These are phyloP conservation scores for Neofusicoccum laricinum DNA, from an alignment of 2,329 filamentous ascomycete species.

Conservation along the genomic window DNA sequence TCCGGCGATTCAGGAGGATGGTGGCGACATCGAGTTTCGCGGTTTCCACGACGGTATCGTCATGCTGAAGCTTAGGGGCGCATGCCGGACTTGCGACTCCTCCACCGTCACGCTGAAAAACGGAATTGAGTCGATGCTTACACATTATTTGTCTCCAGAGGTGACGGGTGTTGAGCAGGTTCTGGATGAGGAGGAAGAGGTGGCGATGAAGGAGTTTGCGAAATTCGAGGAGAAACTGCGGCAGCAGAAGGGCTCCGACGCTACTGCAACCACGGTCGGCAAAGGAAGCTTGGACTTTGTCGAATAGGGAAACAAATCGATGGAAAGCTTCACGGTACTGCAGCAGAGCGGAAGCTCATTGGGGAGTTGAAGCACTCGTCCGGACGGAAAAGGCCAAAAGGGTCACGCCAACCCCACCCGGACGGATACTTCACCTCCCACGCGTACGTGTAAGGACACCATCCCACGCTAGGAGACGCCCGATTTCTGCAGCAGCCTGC, in stretches of 20 bases:
- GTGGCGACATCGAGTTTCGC: conserved; percentile 91
- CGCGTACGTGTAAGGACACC: background rate
- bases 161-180: conserved; percentile 91
- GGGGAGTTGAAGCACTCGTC: background rate
- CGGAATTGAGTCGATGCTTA: conserved; percentile 97
- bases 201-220: conserved; percentile 82
- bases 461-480: too few relatives aligned
- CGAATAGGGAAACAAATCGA: conserved; percentile 23
- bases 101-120: conserved; percentile 97
- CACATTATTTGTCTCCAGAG: conserved; percentile 66
- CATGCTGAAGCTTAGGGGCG: conserved; percentile 78
- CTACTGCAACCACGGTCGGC: conserved; percentile 48
- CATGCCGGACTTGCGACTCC: conserved; percentile 93
- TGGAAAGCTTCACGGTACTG: too few relatives aligned
- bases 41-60: conserved; percentile 82
- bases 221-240: conserved; percentile 87
- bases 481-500: background rate
- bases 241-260: conserved; percentile 55
- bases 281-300: conserved; percentile 54
- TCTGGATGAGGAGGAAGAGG: conserved; percentile 85
- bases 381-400: background rate
- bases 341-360: too few relatives aligned
- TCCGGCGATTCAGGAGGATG: conserved; percentile 95
- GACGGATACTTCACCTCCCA: background rate
- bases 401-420: background rate